A percentile compares a stretch with the other conserved stretches of the same genome.
These are phyloP conservation scores for Auricularia cornea DNA, from an alignment of 768 basidiomycete genomes.

Conservation along the genomic window DNA sequence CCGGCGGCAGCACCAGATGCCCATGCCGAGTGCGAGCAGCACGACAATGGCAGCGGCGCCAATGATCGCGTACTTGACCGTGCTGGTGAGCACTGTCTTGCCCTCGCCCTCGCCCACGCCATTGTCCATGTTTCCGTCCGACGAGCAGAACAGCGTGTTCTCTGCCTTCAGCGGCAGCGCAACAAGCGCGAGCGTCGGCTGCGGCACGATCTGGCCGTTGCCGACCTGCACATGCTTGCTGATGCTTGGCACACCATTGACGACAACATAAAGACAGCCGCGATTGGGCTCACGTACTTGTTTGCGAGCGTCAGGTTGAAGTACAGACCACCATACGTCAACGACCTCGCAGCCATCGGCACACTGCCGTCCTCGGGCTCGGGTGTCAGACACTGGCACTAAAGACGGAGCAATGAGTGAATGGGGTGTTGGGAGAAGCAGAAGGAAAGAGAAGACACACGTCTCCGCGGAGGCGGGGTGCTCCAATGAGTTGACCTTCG, in stretches of 20 bases:
- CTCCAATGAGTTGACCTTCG: constrained; percentile 10
- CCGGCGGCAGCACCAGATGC: neutral
- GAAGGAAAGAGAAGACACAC: too few species aligned
- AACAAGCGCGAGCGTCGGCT: constrained; percentile 25
- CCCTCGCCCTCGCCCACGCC: neutral
- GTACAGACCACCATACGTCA: constrained; percentile 68
- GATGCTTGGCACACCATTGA: constrained; percentile 68
- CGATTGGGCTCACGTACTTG: constrained; percentile 39
- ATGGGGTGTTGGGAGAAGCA: too few species aligned
- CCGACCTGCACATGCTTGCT: constrained; percentile 72
- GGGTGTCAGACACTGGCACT: constrained; percentile 76
- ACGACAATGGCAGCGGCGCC: constrained; percentile 1
- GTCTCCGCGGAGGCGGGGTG: constrained; percentile 56
- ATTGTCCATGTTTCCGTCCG: neutral
- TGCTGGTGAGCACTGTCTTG: neutral
- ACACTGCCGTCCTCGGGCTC: constrained; percentile 35
- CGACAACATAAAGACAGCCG: constrained; percentile 61
- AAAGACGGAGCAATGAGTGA: too few species aligned
- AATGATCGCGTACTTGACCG: constrained; percentile 5
- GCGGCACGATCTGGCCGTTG: constrained; percentile 57
- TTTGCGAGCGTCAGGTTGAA: constrained; percentile 58
- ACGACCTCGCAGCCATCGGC: constrained; percentile 37
- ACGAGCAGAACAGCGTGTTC: neutral
- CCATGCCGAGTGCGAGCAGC: neutral
- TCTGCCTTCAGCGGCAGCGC: constrained; percentile 18